phyloP scores from a whole-genome alignment of 257 asterid species.

The Thymus quinquecostatus region DNA sequence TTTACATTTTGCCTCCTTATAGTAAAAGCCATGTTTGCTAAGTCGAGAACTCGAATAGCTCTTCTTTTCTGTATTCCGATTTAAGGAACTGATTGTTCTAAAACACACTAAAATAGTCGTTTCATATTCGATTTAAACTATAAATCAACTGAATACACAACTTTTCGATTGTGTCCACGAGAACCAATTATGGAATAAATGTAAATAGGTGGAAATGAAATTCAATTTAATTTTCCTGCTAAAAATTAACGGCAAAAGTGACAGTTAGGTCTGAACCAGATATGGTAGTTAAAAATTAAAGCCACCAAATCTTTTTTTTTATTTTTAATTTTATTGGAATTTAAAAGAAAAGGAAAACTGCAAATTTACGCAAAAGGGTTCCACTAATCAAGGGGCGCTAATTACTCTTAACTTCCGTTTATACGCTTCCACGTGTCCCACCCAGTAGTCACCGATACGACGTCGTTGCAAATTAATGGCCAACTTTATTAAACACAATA shows the following conservation, averaged over 20 bases:
- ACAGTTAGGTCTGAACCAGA: constrained; percentile 33
- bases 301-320: neutral
- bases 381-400: constrained; percentile 44
- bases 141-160: too few species aligned
- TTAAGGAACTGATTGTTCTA: neutral
- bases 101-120: too few species aligned
- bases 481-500: too few species aligned
- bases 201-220: constrained; percentile 12
- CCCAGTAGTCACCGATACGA: neutral
- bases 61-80: neutral
- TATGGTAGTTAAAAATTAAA: constrained; percentile 35
- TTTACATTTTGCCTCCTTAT: constrained; percentile 26
- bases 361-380: constrained; percentile 33
- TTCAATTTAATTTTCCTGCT: neutral
- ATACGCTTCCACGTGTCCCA: neutral
- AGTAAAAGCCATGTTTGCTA: constrained; percentile 26
- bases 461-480: neutral
- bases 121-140: too few species aligned
- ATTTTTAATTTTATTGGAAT: too few species aligned
- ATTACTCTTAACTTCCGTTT: neutral
- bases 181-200: neutral
- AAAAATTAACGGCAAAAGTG: constrained; percentile 34
- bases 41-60: constrained; percentile 1
- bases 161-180: too few species aligned
- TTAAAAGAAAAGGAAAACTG: neutral